phyloP scores from a whole-genome alignment of 345 rosid species.

The Corchorus olitorius region DNA sequence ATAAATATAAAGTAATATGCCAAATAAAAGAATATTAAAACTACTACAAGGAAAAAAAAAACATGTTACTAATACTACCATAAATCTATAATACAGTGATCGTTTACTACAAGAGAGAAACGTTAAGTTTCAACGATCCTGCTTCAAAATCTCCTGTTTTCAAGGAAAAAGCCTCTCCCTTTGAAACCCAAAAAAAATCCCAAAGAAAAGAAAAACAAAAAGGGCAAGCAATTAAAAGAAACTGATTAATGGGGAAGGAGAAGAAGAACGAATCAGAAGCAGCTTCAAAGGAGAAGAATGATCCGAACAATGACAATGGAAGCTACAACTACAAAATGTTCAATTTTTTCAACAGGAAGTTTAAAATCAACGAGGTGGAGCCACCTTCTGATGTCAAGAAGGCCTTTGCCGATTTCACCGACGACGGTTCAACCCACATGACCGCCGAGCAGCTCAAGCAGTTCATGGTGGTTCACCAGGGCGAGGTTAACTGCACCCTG shows the following conservation, averaged over 20 bases:
- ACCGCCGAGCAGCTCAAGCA: constrained; percentile 50
- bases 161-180: constrained; percentile 11
- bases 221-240: neutral
- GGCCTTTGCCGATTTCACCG: constrained; percentile 48
- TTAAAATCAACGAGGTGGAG: constrained; percentile 69
- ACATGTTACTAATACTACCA: no score
- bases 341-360: constrained; percentile 75
- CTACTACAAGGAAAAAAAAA: no score
- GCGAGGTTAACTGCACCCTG: constrained; percentile 38
- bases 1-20: no score
- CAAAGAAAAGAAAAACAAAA: neutral
- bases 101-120: constrained; percentile 6
- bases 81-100: neutral
- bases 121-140: constrained; percentile 31
- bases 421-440: constrained; percentile 48
- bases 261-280: constrained; percentile 20
- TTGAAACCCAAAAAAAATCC: neutral
- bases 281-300: neutral
- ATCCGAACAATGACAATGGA: constrained; percentile 28
- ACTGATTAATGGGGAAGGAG: constrained; percentile 37
- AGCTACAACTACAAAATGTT: constrained; percentile 68
- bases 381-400: constrained; percentile 74
- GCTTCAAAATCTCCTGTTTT: constrained; percentile 54
- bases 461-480: constrained; percentile 63
- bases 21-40: no score